phyloP scores from a whole-genome alignment of 2,329 filamentous ascomycete species.

The Byssochlamys sp. region DNA sequence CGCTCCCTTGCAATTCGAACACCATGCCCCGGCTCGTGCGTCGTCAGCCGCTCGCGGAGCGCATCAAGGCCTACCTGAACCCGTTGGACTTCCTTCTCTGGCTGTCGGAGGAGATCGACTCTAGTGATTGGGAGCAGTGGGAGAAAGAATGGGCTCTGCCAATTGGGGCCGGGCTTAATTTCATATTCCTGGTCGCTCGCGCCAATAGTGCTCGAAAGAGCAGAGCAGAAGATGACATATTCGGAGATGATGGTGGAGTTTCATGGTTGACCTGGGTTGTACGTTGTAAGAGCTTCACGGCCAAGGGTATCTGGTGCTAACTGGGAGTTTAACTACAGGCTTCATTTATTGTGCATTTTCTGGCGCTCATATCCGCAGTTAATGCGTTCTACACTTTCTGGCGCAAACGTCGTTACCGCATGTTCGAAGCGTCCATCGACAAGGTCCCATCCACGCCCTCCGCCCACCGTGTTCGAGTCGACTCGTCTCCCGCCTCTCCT shows the following conservation, averaged over 20 bases:
- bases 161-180: conserved; percentile 65
- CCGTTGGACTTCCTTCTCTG: conserved; percentile 83
- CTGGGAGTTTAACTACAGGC: conserved; percentile 41
- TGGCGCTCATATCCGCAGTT: conserved; percentile 56
- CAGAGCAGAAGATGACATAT: conserved; percentile 65
- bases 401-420: conserved; percentile 73
- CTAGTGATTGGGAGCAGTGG: conserved; percentile 76
- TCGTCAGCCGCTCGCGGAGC: conserved; percentile 66
- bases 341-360: conserved; percentile 59
- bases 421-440: conserved; percentile 83
- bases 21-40: conserved; percentile 75
- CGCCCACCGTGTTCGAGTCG: conserved; percentile 76
- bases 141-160: conserved; percentile 63
- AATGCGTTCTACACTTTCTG: conserved; percentile 78
- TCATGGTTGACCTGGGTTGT: conserved; percentile 62
- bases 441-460: conserved; percentile 67
- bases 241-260: conserved; percentile 57
- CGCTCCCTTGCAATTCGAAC: conserved; percentile 26
- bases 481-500: conserved; percentile 67
- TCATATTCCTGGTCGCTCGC: conserved; percentile 70
- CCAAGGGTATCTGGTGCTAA: not conserved
- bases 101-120: conserved; percentile 86
- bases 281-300: conserved; percentile 19
- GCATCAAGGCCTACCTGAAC: conserved; percentile 70
- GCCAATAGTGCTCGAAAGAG: conserved; percentile 57